Conservation (phyloP, 106 monocot genomes). For the Dioscorea alata region DNA sequence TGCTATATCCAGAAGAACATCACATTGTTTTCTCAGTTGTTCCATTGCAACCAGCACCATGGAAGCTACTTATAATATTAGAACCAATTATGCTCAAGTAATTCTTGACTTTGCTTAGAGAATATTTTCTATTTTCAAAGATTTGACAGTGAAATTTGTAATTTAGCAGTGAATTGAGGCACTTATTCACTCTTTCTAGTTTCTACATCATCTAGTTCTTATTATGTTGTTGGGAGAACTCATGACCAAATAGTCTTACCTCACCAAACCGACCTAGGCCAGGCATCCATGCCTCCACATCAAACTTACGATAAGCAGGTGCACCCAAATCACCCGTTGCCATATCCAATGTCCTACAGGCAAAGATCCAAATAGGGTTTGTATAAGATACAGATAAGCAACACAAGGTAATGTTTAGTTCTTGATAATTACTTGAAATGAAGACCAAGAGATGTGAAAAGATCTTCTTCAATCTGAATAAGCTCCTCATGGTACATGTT, state of each 20-base stretch:
- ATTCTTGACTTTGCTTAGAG: too few species aligned
- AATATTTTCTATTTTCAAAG: too few species aligned
- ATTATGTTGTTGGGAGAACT: too few species aligned
- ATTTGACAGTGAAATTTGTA: too few species aligned
- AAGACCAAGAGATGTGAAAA: constrained; percentile 87
- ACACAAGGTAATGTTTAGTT: not conserved
- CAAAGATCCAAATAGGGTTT: not conserved
- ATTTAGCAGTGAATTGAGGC: too few species aligned
- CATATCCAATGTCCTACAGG: constrained; percentile 89
- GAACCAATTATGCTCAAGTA: too few species aligned
- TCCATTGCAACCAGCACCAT: too few species aligned
- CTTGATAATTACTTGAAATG: constrained; percentile 74
- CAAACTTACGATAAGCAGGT: constrained; percentile 95
- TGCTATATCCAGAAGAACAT: too few species aligned
- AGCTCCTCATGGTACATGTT: constrained; percentile 80
- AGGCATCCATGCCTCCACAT: constrained; percentile 99
- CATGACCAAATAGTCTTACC: constrained; percentile 27
- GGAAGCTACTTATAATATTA: too few species aligned
- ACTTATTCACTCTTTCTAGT: too few species aligned
- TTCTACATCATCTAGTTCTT: too few species aligned
- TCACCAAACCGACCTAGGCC: constrained; percentile 91
- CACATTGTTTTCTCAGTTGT: too few species aligned
- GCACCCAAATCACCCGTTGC: constrained; percentile 90
- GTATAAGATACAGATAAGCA: not conserved
- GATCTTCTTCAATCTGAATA: constrained; percentile 81